Percentiles rank a stretch among this genome's conserved stretches.
Conservation (phyloP, 2,329 filamentous ascomycete species). For the Phialophora macrospora region DNA sequence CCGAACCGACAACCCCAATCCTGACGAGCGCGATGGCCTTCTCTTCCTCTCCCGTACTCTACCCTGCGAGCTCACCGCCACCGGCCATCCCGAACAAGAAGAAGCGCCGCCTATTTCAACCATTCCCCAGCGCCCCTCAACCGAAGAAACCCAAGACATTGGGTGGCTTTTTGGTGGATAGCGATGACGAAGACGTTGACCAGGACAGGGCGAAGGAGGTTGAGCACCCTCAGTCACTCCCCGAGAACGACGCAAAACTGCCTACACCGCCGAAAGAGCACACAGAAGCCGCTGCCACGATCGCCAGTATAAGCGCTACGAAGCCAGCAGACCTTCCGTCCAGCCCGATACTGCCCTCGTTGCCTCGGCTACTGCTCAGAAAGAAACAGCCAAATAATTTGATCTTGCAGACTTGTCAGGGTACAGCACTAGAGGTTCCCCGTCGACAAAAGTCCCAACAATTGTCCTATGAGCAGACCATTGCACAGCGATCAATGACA, state of each 20-base stretch:
- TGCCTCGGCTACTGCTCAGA: constrained; percentile 31
- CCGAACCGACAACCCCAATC: background rate
- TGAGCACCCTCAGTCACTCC: background rate
- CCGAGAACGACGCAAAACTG: constrained; percentile 2
- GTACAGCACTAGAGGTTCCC: constrained; percentile 52
- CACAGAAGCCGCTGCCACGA: constrained; percentile 14
- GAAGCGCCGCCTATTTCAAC: constrained; percentile 49
- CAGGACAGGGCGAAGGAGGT: constrained; percentile 16
- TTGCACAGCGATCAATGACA: constrained; percentile 58
- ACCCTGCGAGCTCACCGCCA: constrained; percentile 47
- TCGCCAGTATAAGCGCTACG: background rate
- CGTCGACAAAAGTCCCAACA: constrained; percentile 45
- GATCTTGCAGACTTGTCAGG: constrained; percentile 55
- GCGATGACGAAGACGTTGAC: constrained; percentile 48
- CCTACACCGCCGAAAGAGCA: constrained; percentile 15
- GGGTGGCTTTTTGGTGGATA: constrained; percentile 51
- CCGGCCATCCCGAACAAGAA: constrained; percentile 41
- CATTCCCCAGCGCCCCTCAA: constrained; percentile 39
- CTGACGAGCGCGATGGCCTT: constrained; percentile 36
- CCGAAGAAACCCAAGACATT: constrained; percentile 49
- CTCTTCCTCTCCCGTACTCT: constrained; percentile 48
- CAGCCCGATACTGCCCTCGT: constrained; percentile 16
- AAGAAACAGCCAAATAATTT: constrained; percentile 36
- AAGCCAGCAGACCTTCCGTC: constrained; percentile 3
- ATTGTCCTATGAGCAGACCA: constrained; percentile 58